Percentiles rank a stretch among this genome's conserved stretches.
These are phyloP conservation scores for Colletotrichum eleusines DNA, from an alignment of 2,329 filamentous ascomycete species.

Conservation along the genomic window DNA sequence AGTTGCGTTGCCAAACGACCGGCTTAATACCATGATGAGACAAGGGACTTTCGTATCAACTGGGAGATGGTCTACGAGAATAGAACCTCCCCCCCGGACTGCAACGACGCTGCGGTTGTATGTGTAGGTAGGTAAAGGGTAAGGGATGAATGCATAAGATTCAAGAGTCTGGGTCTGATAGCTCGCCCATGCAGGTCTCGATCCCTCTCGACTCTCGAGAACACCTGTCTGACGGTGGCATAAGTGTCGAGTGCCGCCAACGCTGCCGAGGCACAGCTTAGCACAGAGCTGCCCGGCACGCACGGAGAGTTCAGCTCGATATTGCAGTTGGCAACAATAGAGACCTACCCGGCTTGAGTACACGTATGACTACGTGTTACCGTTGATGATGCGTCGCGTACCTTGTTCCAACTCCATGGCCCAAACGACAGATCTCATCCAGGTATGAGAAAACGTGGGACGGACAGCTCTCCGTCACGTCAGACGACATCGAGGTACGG, in stretches of 20 bases:
- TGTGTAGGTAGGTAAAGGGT: background rate
- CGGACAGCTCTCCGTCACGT: constrained; percentile 24
- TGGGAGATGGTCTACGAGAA: background rate
- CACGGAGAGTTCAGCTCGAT: background rate
- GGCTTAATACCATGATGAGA: background rate
- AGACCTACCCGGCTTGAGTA: background rate
- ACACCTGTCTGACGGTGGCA: background rate
- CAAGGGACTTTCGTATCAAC: background rate
- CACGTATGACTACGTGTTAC: constrained; percentile 10
- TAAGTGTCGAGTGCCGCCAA: background rate
- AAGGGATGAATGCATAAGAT: background rate
- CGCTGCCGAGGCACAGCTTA: background rate
- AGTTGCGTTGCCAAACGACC: background rate
- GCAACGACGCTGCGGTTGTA: background rate
- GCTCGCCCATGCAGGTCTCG: constrained; percentile 2
- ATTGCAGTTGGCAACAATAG: background rate
- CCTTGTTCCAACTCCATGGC: background rate
- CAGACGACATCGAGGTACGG: background rate
- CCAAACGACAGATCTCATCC: constrained; percentile 14
- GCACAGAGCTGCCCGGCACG: background rate
- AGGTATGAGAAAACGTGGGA: constrained; percentile 34
- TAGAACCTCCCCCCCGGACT: background rate
- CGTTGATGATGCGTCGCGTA: background rate
- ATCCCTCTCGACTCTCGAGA: background rate
- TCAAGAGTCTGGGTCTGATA: background rate